Evolutionary conservation across 2,329 filamentous ascomycete genomes (phyloP), one percentile per base, ranked within the genome.

Genomic region (Pseudocercospora vitis): DNA sequence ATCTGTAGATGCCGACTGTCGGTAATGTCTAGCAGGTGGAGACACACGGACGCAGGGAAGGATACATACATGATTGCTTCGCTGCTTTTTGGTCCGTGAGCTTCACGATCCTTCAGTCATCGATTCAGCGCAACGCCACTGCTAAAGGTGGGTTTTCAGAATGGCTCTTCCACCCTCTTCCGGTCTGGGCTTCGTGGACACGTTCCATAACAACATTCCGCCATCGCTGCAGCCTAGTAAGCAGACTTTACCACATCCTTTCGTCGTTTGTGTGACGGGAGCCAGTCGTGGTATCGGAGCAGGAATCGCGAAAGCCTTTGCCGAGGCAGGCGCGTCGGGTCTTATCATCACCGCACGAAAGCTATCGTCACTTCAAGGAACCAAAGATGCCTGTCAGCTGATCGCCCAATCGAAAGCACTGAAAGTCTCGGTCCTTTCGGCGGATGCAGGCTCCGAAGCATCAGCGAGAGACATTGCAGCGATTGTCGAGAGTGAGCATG

Each of bases 211-310:
- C 35, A 16, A 40, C 11, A 8, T 48, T 18, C 53, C 53, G 3
- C 14, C n/a, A 19, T 26, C 32, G 24, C 49, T 49, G 18, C 6
- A 42, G 12, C 53, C 50, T 3, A 14, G 31, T 1, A 42, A 32
- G 1, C 31, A 37, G 14, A 18, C 16, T 12, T 37, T 53, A 6
- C 49, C 53, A 2, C 23, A 16, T 8, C 48, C 55, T 1, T 69
- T 65, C 55, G 59, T 64, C 7, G 64, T 64, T 11, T 64, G 61
- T 40, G 65, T 71, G 32, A 59, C 69, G 35, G 68, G 68, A 11
- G 67, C 65, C 12, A 62, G 62, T 28, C 64, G 64, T 7, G 65
- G 66, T 12, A 68, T 69, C 37, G 68, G 67, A 18, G 59, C 63
- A 7, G 63, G 60, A 16, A 63, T 69, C 21, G 68, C 66, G 14